These are phyloP conservation scores for Trichocomaceae sp. DNA, from an alignment of 2,329 filamentous ascomycete species.

Conservation along the genomic window DNA sequence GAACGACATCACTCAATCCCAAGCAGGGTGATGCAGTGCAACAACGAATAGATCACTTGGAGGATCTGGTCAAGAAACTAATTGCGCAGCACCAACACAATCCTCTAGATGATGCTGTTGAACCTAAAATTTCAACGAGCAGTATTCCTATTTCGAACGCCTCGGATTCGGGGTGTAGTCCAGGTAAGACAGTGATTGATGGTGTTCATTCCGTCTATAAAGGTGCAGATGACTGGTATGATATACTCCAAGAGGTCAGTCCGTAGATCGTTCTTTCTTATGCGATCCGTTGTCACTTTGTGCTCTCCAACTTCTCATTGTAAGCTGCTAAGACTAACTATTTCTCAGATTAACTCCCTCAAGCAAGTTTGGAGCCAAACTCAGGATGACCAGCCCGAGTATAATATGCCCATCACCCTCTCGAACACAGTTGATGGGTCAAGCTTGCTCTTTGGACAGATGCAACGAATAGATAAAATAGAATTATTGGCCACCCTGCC, in stretches of 20 bases:
- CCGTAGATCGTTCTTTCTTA: neutral
- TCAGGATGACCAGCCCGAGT: constrained; percentile 8
- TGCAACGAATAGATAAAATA: constrained; percentile 61
- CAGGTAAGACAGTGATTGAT: constrained; percentile 11
- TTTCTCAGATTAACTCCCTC: constrained; percentile 10
- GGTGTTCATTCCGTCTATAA: constrained; percentile 10
- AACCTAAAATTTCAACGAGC: neutral
- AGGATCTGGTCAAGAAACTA: constrained; percentile 81
- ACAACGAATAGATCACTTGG: constrained; percentile 89
- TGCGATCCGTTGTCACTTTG: neutral
- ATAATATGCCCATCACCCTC: neutral
- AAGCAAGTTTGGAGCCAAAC: constrained; percentile 12
- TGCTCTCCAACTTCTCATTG: neutral
- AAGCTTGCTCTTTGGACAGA: constrained; percentile 70
- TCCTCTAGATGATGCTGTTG: neutral
- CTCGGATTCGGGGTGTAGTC: constrained; percentile 2
- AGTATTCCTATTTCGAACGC: neutral
- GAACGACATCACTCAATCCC: constrained; percentile 27
- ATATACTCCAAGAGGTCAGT: constrained; percentile 12
- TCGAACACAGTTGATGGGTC: constrained; percentile 52
- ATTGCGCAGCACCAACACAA: constrained; percentile 45
- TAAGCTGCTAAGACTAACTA: neutral
- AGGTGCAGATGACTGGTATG: constrained; percentile 13
- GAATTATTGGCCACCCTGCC: constrained; percentile 78
- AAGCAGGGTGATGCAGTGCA: constrained; percentile 77